Conservation (phyloP, 352 stramenopile genomes). For the Phytophthora pini region DNA sequence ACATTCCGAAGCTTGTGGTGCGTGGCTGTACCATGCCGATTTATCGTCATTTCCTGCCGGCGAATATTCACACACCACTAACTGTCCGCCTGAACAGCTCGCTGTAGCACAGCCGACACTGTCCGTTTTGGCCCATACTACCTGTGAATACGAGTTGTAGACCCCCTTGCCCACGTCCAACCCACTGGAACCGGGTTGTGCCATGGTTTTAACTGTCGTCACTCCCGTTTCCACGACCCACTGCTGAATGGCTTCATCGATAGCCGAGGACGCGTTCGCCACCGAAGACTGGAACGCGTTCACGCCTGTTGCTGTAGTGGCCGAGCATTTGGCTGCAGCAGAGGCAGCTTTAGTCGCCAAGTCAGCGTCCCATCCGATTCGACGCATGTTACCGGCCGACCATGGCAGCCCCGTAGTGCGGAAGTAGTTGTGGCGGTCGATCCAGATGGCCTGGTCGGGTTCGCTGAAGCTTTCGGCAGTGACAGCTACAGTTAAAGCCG, state of each 20-base stretch:
- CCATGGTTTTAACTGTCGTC: constrained; percentile 46
- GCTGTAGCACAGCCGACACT: constrained; percentile 65
- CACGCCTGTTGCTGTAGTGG: constrained; percentile 40
- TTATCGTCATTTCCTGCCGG: constrained; percentile 52
- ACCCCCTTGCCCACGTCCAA: constrained; percentile 53
- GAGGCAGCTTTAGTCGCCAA: constrained; percentile 47
- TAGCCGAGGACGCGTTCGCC: constrained; percentile 21
- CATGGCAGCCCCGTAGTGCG: constrained; percentile 70
- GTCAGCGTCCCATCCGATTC: constrained; percentile 59
- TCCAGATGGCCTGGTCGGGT: constrained; percentile 60
- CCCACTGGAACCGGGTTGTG: constrained; percentile 45
- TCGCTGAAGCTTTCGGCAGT: constrained; percentile 30
- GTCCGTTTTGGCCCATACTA: constrained; percentile 65
- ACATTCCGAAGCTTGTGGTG: constrained; percentile 42
- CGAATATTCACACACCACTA: constrained; percentile 71
- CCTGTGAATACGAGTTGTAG: constrained; percentile 83
- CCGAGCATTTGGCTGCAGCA: constrained; percentile 42
- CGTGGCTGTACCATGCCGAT: constrained; percentile 65
- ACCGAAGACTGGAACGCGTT: constrained; percentile 51
- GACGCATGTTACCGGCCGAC: constrained; percentile 65
- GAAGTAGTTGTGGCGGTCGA: constrained; percentile 80
- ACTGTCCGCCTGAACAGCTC: constrained; percentile 41
- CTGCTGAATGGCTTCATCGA: constrained; percentile 57
- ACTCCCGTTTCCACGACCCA: constrained; percentile 63
- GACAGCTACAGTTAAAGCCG: constrained; percentile 5